Base-by-base conservation (phyloP, 495 filamentous ascomycete species). In the Beverwykella pulmonaria region DNA sequence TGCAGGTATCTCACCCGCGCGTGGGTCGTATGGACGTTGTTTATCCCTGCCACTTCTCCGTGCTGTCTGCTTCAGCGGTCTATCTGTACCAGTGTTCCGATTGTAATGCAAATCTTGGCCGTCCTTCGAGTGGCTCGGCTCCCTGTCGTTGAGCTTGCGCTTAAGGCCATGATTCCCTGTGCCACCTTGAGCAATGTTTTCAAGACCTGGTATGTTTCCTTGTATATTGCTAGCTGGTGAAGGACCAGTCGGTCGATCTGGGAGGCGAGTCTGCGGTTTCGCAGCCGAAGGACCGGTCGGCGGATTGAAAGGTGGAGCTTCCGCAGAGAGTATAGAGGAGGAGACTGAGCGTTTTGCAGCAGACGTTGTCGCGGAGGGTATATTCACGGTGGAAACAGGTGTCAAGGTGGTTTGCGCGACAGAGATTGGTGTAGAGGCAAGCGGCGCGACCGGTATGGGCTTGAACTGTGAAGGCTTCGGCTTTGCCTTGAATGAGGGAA, bases 21-120 rank as follows among this genome's bases (percentile, higher is more conserved):
- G 52, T 23, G 14, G 30, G 25, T 20, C 14, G 2, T 29, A 55
- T 8, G 41, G 66, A 46, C 63, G 59, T 15, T 65, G 59, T 44
- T 46, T 39, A 44, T 63, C 58, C 12, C 48, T 15, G 30, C 63
- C 58, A 3, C 88, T 88, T 57, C 90, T 82, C 30, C 92, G 87
- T 25, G 86, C 48, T 6, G 32, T 80, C 68, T 92, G 90, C 76
- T 97, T 97, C 64, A 87, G 80, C 14, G 82, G 71, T 69, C 91
- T 80, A 34, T 84, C 80, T 52, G 76, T 74, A 55, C 69, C 69
- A 67, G 73, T 48, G 14, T 23, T 48, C 14, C 64, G 69, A 67
- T 67, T 78, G 75, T 83, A 81, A 68, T 82, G 74, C 76, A 59
- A 59, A 52, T 79, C 78, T 20, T 59, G 69, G 9, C 70, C 65